Base-by-base conservation (phyloP, 495 filamentous ascomycete genomes). In the Trichoderma erinaceum region DNA sequence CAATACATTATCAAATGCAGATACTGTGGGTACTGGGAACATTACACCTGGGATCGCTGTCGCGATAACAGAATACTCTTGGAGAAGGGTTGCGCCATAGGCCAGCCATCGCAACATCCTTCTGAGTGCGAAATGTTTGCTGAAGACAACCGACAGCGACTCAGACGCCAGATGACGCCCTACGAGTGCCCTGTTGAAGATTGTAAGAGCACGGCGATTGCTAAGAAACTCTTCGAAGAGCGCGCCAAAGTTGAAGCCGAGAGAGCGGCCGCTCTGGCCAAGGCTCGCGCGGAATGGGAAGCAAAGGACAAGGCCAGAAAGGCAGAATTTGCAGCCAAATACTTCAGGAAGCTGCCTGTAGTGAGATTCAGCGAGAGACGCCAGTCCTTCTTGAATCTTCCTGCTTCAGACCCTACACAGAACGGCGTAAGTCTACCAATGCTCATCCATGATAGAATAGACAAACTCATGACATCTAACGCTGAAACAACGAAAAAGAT, bases 11-110 rank as follows among this genome's bases (percentile, higher is more conserved):
- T 32, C 56, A 61, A 61, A 16, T 61, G 56, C 23, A 61, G 56
- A 32, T 61, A 29, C 56, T 61, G 56, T 12, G 56, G 56, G 1
- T 27, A 27, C 25, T 61, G 56, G 56, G 27, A 32, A 29, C 56
- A 61, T 25, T 61, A 61, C 25, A 61, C 7, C 56, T 61, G 56
- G 56, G 56, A 61, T 15, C 56, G 56, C 56, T 61, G 56, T 21
- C 15, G 23, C 56, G 56, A 61, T 4, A 61, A 61, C 23, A 61
- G 56, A 32, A 18, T 13, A 11, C 56, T 61, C 56, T 25, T 61
- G 10, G n/a, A 61, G 27, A 61, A 61, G 56, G 56, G 56, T 21
- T 61, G 56, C 25, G 56, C 56, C n/a, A 7, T 61, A 8, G 56
- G 56, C 56, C 56, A 29, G 11, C 56, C 56, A 32, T 61, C 56